These are phyloP conservation scores for Reticulascus tulasneorum DNA, from an alignment of 2,329 filamentous ascomycete species.

Conservation along the genomic window DNA sequence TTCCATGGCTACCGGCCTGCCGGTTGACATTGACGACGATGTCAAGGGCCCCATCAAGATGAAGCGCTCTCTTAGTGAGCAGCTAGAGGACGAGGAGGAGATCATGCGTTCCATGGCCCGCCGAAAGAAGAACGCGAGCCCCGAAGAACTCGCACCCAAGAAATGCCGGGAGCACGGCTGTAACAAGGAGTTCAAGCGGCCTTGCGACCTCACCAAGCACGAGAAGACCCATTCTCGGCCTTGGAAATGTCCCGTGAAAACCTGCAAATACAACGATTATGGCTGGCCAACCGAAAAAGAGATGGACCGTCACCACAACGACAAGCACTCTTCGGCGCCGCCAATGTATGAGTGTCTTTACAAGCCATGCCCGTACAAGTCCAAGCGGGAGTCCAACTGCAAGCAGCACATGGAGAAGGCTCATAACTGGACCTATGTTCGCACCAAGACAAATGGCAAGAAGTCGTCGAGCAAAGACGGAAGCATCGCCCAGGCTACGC, in stretches of 20 bases:
- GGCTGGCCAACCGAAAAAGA: slow-evolving; percentile 99
- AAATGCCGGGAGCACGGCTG: slow-evolving; percentile 73
- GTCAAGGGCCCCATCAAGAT: slow-evolving; percentile 46
- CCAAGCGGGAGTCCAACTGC: slow-evolving; percentile 93
- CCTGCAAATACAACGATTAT: slow-evolving; percentile 84
- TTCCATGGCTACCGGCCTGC: slow-evolving; percentile 68
- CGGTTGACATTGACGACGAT: slow-evolving; percentile 53
- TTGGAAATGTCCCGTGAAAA: slow-evolving; percentile 81
- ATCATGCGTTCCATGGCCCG: slow-evolving; percentile 92
- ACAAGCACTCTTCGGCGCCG: slow-evolving; percentile 83
- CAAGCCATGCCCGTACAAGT: slow-evolving; percentile 84
- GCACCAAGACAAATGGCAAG: slow-evolving; percentile 88
- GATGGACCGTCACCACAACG: slow-evolving; percentile 90
- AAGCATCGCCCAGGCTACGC: slow-evolving; percentile 49
- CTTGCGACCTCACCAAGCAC: slow-evolving; percentile 97
- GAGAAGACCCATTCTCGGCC: slow-evolving; percentile 96
- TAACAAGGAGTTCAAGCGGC: slow-evolving; percentile 89
- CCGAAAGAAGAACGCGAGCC: slow-evolving; percentile 86
- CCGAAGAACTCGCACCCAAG: slow-evolving; percentile 77
- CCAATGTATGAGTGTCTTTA: slow-evolving; percentile 80
- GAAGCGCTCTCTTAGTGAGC: slow-evolving; percentile 65
- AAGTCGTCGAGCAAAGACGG: slow-evolving; percentile 41
- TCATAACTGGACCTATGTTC: slow-evolving; percentile 84
- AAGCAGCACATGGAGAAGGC: slow-evolving; percentile 99
- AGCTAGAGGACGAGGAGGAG: slow-evolving; percentile 73